Evolutionary conservation across 352 stramenopile genomes (phyloP).

Genomic region (Globisporangium iwayamae): DNA sequence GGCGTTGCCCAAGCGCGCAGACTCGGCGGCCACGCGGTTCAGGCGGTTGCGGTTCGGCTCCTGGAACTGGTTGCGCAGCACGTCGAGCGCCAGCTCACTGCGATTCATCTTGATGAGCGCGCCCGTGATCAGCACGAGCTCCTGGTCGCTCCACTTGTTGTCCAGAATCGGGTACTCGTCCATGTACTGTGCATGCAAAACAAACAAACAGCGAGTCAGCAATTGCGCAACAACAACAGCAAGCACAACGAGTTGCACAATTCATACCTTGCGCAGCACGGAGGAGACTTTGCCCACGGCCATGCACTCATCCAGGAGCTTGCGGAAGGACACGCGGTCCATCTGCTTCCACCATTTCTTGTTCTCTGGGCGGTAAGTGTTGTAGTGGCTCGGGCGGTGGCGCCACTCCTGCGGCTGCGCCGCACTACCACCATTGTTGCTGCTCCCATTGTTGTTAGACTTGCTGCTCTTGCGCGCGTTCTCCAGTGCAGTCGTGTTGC

Average conservation of each 20-base stretch:
- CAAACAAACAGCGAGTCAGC: slow-evolving; percentile 3
- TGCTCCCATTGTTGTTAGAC: slow-evolving; percentile 23
- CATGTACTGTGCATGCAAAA: slow-evolving; percentile 35
- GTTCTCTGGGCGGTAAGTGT: slow-evolving; percentile 19
- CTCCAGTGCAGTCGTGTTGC: neutral
- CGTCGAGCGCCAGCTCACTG: slow-evolving; percentile 43
- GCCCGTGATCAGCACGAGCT: slow-evolving; percentile 72
- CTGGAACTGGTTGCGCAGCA: slow-evolving; percentile 64
- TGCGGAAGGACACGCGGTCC: slow-evolving; percentile 57
- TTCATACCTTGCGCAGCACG: slow-evolving; percentile 39
- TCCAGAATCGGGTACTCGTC: slow-evolving; percentile 64
- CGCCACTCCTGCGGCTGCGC: slow-evolving; percentile 14
- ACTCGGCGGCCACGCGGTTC: slow-evolving; percentile 69
- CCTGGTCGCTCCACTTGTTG: slow-evolving; percentile 59
- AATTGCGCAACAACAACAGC: slow-evolving; percentile 4
- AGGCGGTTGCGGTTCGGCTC: slow-evolving; percentile 40
- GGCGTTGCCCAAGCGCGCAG: slow-evolving; percentile 59
- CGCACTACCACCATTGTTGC: slow-evolving; percentile 12
- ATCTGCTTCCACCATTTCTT: slow-evolving; percentile 49
- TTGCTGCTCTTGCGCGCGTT: slow-evolving; percentile 1
- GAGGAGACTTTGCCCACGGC: slow-evolving; percentile 45
- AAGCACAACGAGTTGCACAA: neutral
- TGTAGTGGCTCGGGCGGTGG: slow-evolving; percentile 24
- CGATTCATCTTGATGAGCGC: slow-evolving; percentile 76
- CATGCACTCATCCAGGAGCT: slow-evolving; percentile 61